Evolutionary conservation across 2,329 filamentous ascomycete species (phyloP), one percentile per base, ranked within the genome.

Genomic region (Aspergillus candidus): DNA sequence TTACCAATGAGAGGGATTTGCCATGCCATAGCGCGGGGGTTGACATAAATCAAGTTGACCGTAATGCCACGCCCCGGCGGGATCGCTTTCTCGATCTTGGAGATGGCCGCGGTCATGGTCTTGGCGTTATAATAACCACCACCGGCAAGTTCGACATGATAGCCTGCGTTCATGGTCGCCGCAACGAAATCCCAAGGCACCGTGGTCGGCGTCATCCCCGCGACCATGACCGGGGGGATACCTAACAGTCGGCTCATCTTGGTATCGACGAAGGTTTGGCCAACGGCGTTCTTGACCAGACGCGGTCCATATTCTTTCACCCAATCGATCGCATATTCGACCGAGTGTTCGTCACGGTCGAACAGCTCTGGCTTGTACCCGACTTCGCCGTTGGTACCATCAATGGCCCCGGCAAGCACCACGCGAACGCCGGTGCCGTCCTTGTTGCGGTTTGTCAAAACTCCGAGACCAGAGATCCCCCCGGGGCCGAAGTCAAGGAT

Each of bases 341-440:
- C 85, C 4, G 93, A 90, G 60, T 96, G 82, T 63, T 96, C 88
- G 63, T 98, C 93, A 45, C 93, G 86, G 64, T 98, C 91, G 58
- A 98, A 98, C 40, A 98, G 77, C 71, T 98, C 93, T 2, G 91
- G 86, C 77, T 98, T 98, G 76, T 96, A 98, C 43, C 93, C 93
- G 50, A 98, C 85, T 68, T 97, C 93, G 29, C 79, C 76, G 47
- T 94, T 85, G 14, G 89, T 89, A 40, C 91, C 91, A 59, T 91
- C 87, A 58, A 98, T 85, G n/a, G 88, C 80, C 51, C 94, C 93
- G 35, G 89, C 93, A 46, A 98, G 78, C 54, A 98, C 95, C 53
- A 98, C 90, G 49, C 91, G 88, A 31, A 98, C 93, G 59, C 93
- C 93, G 46, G 89, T 97, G 51, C 93, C 93, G 67, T 98, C 94